phyloP scores from a whole-genome alignment of 2,329 filamentous ascomycete genomes.

The Ceratocystis lukuohia region DNA sequence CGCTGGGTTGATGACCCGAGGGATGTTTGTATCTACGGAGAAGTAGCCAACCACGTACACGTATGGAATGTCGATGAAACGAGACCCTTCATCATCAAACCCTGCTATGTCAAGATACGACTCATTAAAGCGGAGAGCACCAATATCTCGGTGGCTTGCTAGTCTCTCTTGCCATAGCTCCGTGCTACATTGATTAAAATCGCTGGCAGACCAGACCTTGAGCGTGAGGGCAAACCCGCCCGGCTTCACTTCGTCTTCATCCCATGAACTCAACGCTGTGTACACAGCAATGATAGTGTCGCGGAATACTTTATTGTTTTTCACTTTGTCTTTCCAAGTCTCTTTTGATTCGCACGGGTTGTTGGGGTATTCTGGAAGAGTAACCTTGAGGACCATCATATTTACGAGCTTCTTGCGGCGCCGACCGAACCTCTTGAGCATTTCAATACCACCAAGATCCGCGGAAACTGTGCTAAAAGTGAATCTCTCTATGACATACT shows the following conservation, averaged over 20 bases:
- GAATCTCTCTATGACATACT: conserved; percentile 17
- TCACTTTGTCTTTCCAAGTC: conserved; percentile 19
- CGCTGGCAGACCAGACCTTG: conserved; percentile 21
- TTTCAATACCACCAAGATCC: background rate
- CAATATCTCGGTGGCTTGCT: conserved; percentile 21
- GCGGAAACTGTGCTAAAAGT: conserved; percentile 18
- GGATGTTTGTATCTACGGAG: conserved; percentile 18
- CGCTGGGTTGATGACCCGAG: conserved; percentile 21
- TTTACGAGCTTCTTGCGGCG: conserved; percentile 14
- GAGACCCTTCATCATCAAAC: conserved; percentile 51
- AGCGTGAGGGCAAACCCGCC: conserved; percentile 21
- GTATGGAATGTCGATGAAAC: conserved; percentile 40
- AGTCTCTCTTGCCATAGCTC: conserved; percentile 22
- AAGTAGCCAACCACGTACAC: conserved; percentile 22
- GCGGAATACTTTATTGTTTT: conserved; percentile 17
- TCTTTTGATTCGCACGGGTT: conserved; percentile 17
- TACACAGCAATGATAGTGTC: conserved; percentile 16
- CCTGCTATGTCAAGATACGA: conserved; percentile 53
- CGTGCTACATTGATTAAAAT: conserved; percentile 21
- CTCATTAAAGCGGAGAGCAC: conserved; percentile 21
- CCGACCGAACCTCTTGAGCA: conserved; percentile 6
- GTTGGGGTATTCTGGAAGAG: conserved; percentile 14
- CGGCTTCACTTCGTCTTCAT: conserved; percentile 19
- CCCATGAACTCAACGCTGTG: conserved; percentile 20
- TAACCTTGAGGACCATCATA: conserved; percentile 16